Evolutionary conservation across 1,284 basidiomycete genomes (phyloP), one percentile per base, ranked within the genome.

Genomic region (Heterobasidion annosum): DNA sequence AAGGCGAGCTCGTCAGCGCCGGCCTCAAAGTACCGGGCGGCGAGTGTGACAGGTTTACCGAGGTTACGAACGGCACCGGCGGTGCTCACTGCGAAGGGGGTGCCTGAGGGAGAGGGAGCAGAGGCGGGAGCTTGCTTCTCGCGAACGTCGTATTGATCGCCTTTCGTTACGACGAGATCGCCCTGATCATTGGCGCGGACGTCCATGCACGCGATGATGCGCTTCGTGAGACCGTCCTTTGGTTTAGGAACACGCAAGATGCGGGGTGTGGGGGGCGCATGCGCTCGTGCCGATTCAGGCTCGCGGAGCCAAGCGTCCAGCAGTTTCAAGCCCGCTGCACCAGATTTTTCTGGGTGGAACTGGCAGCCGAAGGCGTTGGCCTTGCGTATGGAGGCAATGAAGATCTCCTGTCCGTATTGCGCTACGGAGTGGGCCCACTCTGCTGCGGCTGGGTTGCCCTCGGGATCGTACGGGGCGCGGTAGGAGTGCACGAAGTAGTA

Each of bases 401-500:
- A 99, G n/a, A 90, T 72, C 70, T 99, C 93, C 57, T 83, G 79
- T 18, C 96, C 97, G 69, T 99, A 99, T 70, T 96, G 89, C 2
- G 94, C 92, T 32, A 88, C 86, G 10, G 90, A 86, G 70, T 97
- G 83, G 5, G 84, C 82, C 88, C 92, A 99, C 58, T 78, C 68
- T 52, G 79, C 80, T 10, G 80, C 77, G 47, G 77, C 76, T 6
- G 77, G 73, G 57, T 77, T 71, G 45, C 62, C 67, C 55, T 72
- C 72, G 59, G 80, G 75, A 64, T 83, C 78, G 64, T 92, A 92
- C 53, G 78, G 80, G 51, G 86, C 91, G 57, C 91, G 86, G 73
- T 84, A 99, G 16, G 96, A 98, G 74, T 99, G 97, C 35, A 99
- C 96, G 71, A 96, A 99, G 73, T 99, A 99, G 68, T 93, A 97